Evolutionary conservation across 768 basidiomycete genomes (phyloP), one percentile per base, ranked within the genome.

Genomic region (Tricholoma terreum): DNA sequence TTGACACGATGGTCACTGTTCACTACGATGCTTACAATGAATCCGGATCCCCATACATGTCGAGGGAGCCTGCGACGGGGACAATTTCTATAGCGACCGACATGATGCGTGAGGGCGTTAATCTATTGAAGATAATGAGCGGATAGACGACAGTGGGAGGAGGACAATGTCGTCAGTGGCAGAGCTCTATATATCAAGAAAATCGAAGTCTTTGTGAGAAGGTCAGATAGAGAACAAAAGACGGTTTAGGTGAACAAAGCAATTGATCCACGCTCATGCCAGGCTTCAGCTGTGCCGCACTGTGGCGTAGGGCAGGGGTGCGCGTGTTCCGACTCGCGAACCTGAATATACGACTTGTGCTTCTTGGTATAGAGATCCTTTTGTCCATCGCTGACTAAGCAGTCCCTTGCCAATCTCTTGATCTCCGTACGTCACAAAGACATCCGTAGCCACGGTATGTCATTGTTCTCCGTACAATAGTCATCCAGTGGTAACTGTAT

Each of bases 11-110:
- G 34, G 19, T 50, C 38, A 52, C 30, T 12, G 21, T 34, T n/a
- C 19, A 27, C 5, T 24, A 6, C 8, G 46, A 27, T 50, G 55
- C 88, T 74, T 67, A 92, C 92, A 73, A 77, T 53, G 76, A 60
- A 69, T 90, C 84, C 6, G 84, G 80, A 27, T 81, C 77, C 55
- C 90, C 92, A 65, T 84, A 84, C 81, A 93, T 84, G 65, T 87
- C 81, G 61, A 93, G 70, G 30, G 77, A 71, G 50, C 77, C 64
- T 36, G 83, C 73, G 54, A 78, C 75, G 0, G 90, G 87, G 30
- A 82, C 71, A 58, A 93, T 86, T 52, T 80, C 73, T 56, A 93
- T 67, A 50, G 82, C 76, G 64, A 92, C 73, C 38, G 88, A 78
- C 90, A 92, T 92, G 63, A 60, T 58, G 64, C 66, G 56, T n/a